These are phyloP conservation scores for Jatropha podagrica DNA, from an alignment of 441 rosid genomes.

Conservation along the genomic window DNA sequence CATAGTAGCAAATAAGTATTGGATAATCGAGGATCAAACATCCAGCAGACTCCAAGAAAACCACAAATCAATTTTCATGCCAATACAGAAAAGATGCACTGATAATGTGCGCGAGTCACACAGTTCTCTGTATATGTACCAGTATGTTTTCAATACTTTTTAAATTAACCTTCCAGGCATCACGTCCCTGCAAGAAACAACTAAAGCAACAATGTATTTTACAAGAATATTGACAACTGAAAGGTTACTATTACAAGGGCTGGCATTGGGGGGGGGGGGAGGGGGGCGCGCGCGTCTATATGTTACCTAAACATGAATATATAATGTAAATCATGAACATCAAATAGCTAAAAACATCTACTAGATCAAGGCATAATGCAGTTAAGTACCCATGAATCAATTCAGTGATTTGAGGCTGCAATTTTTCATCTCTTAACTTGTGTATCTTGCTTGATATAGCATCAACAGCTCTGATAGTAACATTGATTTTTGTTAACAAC, in stretches of 20 bases:
- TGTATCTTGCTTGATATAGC: constrained; percentile 76
- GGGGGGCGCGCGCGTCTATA: too few relatives aligned
- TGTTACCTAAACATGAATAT: not conserved
- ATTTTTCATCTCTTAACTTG: constrained; percentile 79
- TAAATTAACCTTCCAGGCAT: not conserved
- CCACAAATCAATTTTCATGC: not conserved
- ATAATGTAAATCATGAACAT: not conserved
- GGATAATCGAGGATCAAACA: not conserved
- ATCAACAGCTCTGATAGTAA: constrained; percentile 65
- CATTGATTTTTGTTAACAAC: constrained; percentile 65
- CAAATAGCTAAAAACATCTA: not conserved
- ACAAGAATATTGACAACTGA: not conserved
- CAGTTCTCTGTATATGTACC: not conserved
- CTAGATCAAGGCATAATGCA: constrained; percentile 1
- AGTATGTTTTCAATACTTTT: too few relatives aligned
- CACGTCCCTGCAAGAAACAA: not conserved
- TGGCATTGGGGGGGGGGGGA: not conserved
- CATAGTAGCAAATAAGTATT: not conserved
- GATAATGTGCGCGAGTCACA: not conserved
- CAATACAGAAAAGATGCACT: not conserved
- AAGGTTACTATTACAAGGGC: not conserved
- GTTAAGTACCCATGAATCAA: constrained; percentile 62
- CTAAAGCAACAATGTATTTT: not conserved
- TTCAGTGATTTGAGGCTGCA: constrained; percentile 74
- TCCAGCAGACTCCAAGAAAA: not conserved